Base-by-base conservation (phyloP, 805 yeast genomes). In the Spathaspora passalidarum region DNA sequence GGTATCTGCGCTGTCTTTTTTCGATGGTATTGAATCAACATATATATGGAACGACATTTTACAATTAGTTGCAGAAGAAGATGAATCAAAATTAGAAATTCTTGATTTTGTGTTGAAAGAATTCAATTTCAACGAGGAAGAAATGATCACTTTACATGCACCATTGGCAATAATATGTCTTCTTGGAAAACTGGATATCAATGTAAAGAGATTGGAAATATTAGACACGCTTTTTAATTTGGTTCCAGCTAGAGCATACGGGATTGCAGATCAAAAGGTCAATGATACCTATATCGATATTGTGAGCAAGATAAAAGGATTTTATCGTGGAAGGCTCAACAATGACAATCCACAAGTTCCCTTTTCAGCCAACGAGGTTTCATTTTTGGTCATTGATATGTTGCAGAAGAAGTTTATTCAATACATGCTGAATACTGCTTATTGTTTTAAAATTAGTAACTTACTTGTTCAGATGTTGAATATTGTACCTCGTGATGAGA, bases 111-210 rank as follows among this genome's bases (percentile, higher is more conserved):
- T 88, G 14, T 51, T 89, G 10, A 68, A 71, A 18, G 76, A 76
- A 44, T 92, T 88, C 67, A 79, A 87, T 51, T 81, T 90, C 22
- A 79, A 78, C 36, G 99, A 92, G 51, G 97, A 90, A 54, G 98
- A 90, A 50, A 88, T 89, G 86, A 65, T 84, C 6, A 68, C 80
- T 0, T 74, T 77, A 16, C 97, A 92, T 59, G 67, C 86, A 6
- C 97, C 98, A 0, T 63, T 88, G 37, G 74, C 86, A 0, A 59
- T 90, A 1, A 53, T 88, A 16, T 66, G 77, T 1, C 47, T 75
- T 1, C 57, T 85, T 18, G 46, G 70, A 2, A 56, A 60, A 17
- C 23, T 46, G 11, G 32, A 42, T 1, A 37, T 56, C 5, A 49
- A 44, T 9, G 36, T 18, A 1, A 43, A 62, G 19, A 74, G 82